Base-by-base conservation (phyloP, 805 yeast species). In the Metschnikowia cerradonensis region DNA sequence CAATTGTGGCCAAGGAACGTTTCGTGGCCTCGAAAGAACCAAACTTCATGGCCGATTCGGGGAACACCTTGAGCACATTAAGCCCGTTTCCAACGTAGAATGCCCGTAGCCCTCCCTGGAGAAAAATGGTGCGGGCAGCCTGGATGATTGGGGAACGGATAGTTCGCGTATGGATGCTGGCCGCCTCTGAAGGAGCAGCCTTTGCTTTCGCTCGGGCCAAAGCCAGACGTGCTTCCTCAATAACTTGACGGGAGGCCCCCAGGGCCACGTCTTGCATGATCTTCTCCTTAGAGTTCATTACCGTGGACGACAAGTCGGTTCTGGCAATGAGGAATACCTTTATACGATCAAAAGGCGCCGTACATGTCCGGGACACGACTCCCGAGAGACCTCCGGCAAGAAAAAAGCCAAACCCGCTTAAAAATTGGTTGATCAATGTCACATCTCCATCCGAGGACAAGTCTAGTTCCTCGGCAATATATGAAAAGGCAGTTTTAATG, bases 1-100 rank as follows among this genome's bases (percentile, higher is more conserved):
- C 97, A 6, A 91, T 52, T 26, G 72, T 65, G 19, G 96, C 85
- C 62, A 94, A 72, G 30, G 85, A 62, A 50, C 87, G 75, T 62
- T 94, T 94, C 0, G 91, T 84, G 4, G 90, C 79, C 66, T 92
- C 99, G 66, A 94, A 92, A 3, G 96, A 83, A 3, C 99, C 98
- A 68, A 94, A 92, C 65, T 94, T 94, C 81, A 92, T 92, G 1
- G 98, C 97, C 35, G 96, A 86, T 66, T 92, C 99, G 0, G 99
- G 99, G 63, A 94, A 89, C 19, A 92, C 97, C 65, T 92, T 92
- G 49, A 91, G 61, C n/a, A 88, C 89, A 65, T 94, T 94, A 43
- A 92, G 73, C 0, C 97, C 98, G 70, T 92, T 92, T 5, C 97
- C 99, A 14, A 91, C 96, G 66, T 94, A 94, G 64, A 94, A 94